Conservation (phyloP, 2,329 filamentous ascomycete species). For the Xylaria sp. region DNA sequence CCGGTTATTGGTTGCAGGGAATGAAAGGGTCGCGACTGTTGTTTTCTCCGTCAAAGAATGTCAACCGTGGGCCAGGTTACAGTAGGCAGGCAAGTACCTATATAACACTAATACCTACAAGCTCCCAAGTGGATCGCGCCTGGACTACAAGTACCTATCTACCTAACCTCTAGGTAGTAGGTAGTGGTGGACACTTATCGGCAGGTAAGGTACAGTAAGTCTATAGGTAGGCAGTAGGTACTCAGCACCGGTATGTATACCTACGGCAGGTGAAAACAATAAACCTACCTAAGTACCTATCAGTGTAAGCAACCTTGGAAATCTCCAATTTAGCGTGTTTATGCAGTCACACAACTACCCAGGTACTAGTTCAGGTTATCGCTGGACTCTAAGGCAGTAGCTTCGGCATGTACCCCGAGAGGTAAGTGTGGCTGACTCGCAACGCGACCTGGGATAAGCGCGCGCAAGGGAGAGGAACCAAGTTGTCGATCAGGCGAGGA, state of each 20-base stretch:
- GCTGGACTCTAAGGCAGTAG: neutral
- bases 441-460: conserved; percentile 20
- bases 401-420: neutral
- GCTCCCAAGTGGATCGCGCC: conserved; percentile 6
- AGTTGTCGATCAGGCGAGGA: conserved; percentile 13
- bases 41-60: conserved; percentile 23
- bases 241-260: neutral
- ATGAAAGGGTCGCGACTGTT: conserved; percentile 20
- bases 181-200: neutral
- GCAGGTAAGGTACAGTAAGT: neutral
- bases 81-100: neutral
- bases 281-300: too few species aligned
- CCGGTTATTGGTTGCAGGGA: conserved; percentile 28
- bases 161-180: neutral
- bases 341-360: conserved; percentile 13
- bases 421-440: neutral
- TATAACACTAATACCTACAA: neutral
- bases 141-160: too few species aligned
- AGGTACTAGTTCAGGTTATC: neutral
- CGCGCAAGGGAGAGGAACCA: conserved; percentile 20
- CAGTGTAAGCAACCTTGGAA: conserved; percentile 13
- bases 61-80: conserved; percentile 6
- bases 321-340: conserved; percentile 23
- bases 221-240: neutral
- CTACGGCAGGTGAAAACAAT: neutral